Base-by-base conservation (phyloP, 768 basidiomycete genomes). In the Boletus fagicola region DNA sequence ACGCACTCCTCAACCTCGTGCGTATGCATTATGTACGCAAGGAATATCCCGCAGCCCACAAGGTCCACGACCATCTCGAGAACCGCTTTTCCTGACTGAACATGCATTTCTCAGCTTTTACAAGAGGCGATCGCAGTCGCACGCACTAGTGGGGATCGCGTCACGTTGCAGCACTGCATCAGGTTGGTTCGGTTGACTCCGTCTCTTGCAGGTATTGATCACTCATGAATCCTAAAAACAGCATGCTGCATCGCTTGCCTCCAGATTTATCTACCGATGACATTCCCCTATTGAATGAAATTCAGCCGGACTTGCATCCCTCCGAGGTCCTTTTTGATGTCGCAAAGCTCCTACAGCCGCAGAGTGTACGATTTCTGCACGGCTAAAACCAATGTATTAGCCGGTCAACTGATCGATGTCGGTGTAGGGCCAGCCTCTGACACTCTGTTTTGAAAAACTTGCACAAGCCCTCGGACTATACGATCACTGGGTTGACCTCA, bases 91-190 rank as follows among this genome's bases (percentile, higher is more conserved):
- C 12, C 26, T 39, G 15, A 40, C 58, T 60, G 56, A 36, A 61
- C 28, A 28, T 20, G 43, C 33, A 47, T 28, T 53, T 53, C 40
- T 0, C 62, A 94, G 91, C 75, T 88, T 51, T 72, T 93, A 15
- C 75, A 80, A 33, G 92, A 94, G 74, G 92, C 90, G 3, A 86
- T 93, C 58, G 80, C 82, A 44, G 84, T 88, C n/a, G 81, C 90
- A 51, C 83, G 92, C 51, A 85, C 85, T 9, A 82, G 78, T 31
- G 84, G 85, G 35, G 92, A 94, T 69, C 83, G 80, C 52, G 64
- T 84, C 46, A 87, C 86, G 12, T 75, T 93, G 49, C 88, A 92
- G 62, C 87, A 90, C 66, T 92, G 90, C 62, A 86, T 86, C 64
- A 88, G 87, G 91, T 63, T 52, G 35, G 91, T 60, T 56, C 26